Evolutionary conservation across 164 flowering plant species (phyloP), one percentile per base, ranked within the genome.

Genomic region (Tetrastigma voinierianum): DNA sequence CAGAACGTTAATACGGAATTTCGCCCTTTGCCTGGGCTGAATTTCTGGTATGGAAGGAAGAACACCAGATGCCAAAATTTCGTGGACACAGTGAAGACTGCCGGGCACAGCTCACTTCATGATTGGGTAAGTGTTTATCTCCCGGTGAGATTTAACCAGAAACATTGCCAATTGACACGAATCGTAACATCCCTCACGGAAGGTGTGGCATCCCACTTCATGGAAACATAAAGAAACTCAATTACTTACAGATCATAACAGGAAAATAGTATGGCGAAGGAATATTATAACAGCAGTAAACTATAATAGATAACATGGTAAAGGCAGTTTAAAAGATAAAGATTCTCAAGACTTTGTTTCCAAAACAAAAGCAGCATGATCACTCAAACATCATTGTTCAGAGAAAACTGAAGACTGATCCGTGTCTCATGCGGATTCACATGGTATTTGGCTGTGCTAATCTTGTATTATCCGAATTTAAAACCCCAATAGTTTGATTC

Each of bases 171-270:
- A 57, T n/a, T n/a, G 19, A 62, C 9, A 25, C 16, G 56, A 9
- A 72, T 43, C 9, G 56, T n/a, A n/a, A n/a, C 51, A 21, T 72
- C 75, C 75, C 18, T 67, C 71, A 40, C 67, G 52, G 7, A 67
- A 51, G 18, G 20, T n/a, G 7, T 40, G 71, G 59, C 24, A 67
- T 44, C 44, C 49, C 63, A 23, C 21, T 17, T 62, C 75, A 67
- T 12, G 2, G 16, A 51, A 59, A 65, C 46, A 58, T 25, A 2
- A 21, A 20, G 21, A 55, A 55, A 10, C n/a, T 55, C 13, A 19
- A 53, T 53, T 53, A 53, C 21, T 19, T 49, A 15, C 7, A n/a
- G 7, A 49, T 13, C 52, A n/a, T n/a, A 49, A 49, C n/a, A n/a
- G 52, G 15, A 49, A 13, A 15, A n/a, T 49, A 49, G 18, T 5